Evolutionary conservation across 2,329 filamentous ascomycete species (phyloP).

Genomic region (Aspergillus chevalieri): DNA sequence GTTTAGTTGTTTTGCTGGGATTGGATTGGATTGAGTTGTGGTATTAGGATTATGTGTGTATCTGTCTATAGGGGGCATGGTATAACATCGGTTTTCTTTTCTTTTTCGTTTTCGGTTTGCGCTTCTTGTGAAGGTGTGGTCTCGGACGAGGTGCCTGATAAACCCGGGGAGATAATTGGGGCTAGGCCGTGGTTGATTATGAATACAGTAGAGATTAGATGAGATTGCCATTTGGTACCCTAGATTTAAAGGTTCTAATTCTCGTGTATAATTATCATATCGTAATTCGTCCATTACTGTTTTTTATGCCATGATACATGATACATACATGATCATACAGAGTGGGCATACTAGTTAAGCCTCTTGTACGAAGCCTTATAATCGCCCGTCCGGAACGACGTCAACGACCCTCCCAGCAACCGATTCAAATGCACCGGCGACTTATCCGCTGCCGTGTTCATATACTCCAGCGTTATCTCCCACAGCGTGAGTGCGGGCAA

Average conservation of each 20-base stretch:
- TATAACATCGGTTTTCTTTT: too few relatives aligned
- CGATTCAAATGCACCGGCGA: slow-evolving; percentile 19
- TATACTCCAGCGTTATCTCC: slow-evolving; percentile 33
- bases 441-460: slow-evolving; percentile 21
- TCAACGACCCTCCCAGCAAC: slow-evolving; percentile 25
- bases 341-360: neutral
- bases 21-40: too few relatives aligned
- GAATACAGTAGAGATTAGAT: neutral
- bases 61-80: too few relatives aligned
- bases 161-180: neutral
- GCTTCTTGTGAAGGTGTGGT: too few relatives aligned
- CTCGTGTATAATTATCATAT: neutral
- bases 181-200: neutral
- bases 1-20: too few relatives aligned
- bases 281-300: too few relatives aligned
- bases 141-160: neutral
- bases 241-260: neutral
- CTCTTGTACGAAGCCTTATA: slow-evolving; percentile 1
- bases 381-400: slow-evolving; percentile 16
- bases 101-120: too few relatives aligned
- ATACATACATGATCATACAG: neutral
- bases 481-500: slow-evolving; percentile 26
- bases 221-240: neutral
- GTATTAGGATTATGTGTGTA: too few relatives aligned
- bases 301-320: too few relatives aligned